Evolutionary conservation across 768 basidiomycete species (phyloP).

Genomic region (Mycena vitilis): DNA sequence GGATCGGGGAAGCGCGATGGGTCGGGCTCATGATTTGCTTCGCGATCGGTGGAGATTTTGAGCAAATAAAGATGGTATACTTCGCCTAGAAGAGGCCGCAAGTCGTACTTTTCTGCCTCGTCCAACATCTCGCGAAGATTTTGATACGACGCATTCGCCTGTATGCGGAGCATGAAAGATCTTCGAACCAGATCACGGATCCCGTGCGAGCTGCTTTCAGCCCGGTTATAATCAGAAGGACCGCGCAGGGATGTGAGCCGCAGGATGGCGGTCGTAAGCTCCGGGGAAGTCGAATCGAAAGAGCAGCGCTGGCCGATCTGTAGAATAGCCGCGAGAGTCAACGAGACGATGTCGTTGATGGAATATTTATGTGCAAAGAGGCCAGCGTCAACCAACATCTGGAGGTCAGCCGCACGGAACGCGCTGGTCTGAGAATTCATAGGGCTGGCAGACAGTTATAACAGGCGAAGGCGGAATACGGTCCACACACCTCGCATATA

Average conservation of each 20-base stretch:
- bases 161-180: background rate
- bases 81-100: background rate
- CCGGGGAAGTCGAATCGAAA: background rate
- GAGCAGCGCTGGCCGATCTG: background rate
- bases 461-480: no score
- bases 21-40: background rate
- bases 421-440: background rate
- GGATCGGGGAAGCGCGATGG: background rate
- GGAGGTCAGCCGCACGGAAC: background rate
- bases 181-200: background rate
- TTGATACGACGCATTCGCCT: background rate
- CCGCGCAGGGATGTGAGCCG: background rate
- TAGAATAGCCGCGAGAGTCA: background rate
- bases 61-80: background rate
- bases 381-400: background rate
- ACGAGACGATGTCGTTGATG: background rate
- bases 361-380: background rate
- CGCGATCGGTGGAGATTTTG: background rate
- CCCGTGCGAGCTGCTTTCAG: no score
- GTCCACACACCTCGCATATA: no score
- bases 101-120: background rate
- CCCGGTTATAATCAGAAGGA: no score
- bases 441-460: background rate
- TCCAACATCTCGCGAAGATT: background rate
- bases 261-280: background rate